Evolutionary conservation across 352 stramenopile genomes (phyloP).

Genomic region (Globisporangium iwayamae): DNA sequence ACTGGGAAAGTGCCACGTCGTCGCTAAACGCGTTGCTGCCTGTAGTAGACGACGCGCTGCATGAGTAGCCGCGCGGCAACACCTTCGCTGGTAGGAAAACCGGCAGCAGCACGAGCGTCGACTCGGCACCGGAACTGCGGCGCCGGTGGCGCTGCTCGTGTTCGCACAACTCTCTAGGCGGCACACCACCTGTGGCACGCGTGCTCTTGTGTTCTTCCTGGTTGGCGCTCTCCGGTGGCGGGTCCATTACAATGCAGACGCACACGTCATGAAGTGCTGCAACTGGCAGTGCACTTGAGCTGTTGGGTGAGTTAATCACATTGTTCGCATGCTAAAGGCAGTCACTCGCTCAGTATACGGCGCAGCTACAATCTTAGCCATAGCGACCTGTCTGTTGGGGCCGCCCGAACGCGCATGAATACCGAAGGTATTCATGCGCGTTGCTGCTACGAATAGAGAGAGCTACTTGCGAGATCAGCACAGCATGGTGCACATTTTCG

Average conservation of each 20-base stretch:
- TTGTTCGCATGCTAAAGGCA: neutral
- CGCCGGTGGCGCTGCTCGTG: neutral
- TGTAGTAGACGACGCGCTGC: neutral
- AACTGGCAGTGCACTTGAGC: neutral
- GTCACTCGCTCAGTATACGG: too few species aligned
- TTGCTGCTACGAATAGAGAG: too few species aligned
- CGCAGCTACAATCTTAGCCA: too few species aligned
- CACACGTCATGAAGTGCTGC: neutral
- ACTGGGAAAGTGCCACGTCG: neutral
- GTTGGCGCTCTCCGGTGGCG: neutral
- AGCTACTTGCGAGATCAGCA: too few species aligned
- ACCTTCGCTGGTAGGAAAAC: neutral
- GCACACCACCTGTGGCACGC: neutral
- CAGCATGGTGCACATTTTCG: too few species aligned
- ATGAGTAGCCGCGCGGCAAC: conserved; percentile 4
- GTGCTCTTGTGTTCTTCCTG: neutral
- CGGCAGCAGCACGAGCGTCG: neutral
- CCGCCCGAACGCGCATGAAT: too few species aligned
- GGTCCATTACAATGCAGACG: neutral
- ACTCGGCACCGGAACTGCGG: conserved; percentile 1
- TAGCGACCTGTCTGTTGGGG: too few species aligned
- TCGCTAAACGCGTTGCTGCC: neutral
- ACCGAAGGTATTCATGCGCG: too few species aligned
- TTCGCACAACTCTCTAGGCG: neutral
- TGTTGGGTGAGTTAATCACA: neutral